Base-by-base conservation (phyloP, 2,329 filamentous ascomycete species). In the Allantophomopsis lycopodina region DNA sequence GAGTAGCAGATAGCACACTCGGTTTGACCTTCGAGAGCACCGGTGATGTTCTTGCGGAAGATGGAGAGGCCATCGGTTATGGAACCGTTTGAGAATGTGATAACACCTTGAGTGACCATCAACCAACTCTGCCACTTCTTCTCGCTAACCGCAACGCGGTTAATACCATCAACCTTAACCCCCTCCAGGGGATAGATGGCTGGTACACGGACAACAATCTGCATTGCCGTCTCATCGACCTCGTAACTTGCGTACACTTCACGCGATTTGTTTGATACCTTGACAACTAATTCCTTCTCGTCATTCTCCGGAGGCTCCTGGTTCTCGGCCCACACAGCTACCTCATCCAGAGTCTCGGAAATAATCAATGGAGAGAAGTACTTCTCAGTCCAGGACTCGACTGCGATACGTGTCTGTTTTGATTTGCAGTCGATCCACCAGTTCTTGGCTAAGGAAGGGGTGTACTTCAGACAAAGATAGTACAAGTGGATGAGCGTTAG, bases 1-100 rank as follows among this genome's bases (percentile, higher is more conserved):
- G 80, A 87, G 64, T 96, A 96, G 66, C 89, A 96, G 55, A 96
- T 96, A 8, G 91, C 86, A 55, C 91, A 98, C 60, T 98, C 91
- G 15, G 74, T 83, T 60, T 96, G 88, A 30, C 88, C 91, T 63
- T 94, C 91, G 48, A 98, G 70, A 4, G 85, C 84, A 1, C 86
- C 85, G 12, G 80, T 74, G 11, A 98, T 80, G 57, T 96, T 96
- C 46, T 80, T 76, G 46, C 83, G 77, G 68, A 94, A 96, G 7
- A 85, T 79, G 11, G 79, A 69, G 21, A 98, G 65, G 2, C 88
- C 91, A 50, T 96, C 89, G 40, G 88, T 82, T 42, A 98, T 75
- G 55, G 75, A 84, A 40, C 87, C 87, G 52, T 91, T 89, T 68
- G 85, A 84, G 55, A 96, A 94, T 33, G 85, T 89, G 51, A 98